A percentile compares a stretch with the other conserved stretches of the same genome.
Evolutionary conservation across 345 rosid genomes (phyloP).

Genomic region (Raphanus sativus): DNA sequence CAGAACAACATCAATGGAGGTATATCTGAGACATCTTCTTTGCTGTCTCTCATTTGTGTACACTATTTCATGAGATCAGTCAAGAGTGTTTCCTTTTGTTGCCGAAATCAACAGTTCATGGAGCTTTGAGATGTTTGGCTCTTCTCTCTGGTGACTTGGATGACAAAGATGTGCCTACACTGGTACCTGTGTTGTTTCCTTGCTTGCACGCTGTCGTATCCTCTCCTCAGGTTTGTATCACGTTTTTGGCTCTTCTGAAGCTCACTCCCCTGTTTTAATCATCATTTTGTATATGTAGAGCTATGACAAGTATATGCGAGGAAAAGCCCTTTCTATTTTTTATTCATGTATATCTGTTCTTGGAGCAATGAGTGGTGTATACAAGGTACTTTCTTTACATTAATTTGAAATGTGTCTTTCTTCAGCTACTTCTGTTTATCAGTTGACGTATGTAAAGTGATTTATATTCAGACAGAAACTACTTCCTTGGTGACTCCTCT

Average conservation of each 20-base stretch:
- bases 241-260: conserved; percentile 6
- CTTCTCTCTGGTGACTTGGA: conserved; percentile 85
- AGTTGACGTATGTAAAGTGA: conserved; percentile 39
- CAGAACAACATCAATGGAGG: conserved; percentile 68
- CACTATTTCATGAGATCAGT: neutral
- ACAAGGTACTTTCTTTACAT: conserved; percentile 51
- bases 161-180: conserved; percentile 67
- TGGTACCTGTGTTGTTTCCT: conserved; percentile 82
- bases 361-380: conserved; percentile 83
- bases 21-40: conserved; percentile 24
- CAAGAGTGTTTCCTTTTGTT: conserved; percentile 13
- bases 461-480: conserved; percentile 68
- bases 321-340: conserved; percentile 80
- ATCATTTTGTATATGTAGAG: conserved; percentile 50
- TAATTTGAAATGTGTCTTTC: conserved; percentile 18
- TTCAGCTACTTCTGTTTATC: conserved; percentile 31
- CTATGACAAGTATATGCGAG: conserved; percentile 63
- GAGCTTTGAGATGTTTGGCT: conserved; percentile 84
- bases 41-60: neutral
- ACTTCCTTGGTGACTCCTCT: conserved; percentile 56
- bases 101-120: conserved; percentile 59
- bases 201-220: conserved; percentile 74
- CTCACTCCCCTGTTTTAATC: conserved; percentile 5
- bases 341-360: conserved; percentile 76
- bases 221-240: conserved; percentile 63